Conservation (phyloP, 2,329 filamentous ascomycete genomes). For the Thielaviopsis euricoi region DNA sequence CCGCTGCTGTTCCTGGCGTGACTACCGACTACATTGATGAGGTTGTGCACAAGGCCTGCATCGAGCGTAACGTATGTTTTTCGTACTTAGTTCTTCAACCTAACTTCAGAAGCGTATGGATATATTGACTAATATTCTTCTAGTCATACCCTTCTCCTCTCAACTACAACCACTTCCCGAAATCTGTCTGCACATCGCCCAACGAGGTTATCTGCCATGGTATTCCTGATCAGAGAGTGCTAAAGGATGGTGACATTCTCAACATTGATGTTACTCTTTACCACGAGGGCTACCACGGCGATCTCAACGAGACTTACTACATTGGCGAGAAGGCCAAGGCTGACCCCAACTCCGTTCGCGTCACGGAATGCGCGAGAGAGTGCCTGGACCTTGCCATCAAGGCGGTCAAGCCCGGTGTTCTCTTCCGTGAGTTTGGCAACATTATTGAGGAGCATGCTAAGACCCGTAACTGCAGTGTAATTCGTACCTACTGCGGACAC, state of each 20-base stretch:
- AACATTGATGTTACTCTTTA: slow-evolving; percentile 95
- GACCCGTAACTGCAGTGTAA: slow-evolving; percentile 67
- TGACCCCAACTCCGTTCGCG: slow-evolving; percentile 72
- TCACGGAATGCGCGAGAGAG: slow-evolving; percentile 79
- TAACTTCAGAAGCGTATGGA: slow-evolving; percentile 4
- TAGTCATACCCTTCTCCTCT: slow-evolving; percentile 88
- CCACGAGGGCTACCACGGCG: slow-evolving; percentile 87
- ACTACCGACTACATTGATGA: slow-evolving; percentile 94
- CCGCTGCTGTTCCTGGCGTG: slow-evolving; percentile 71
- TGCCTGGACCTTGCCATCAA: slow-evolving; percentile 84
- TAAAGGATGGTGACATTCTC: slow-evolving; percentile 86
- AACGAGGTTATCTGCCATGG: slow-evolving; percentile 99
- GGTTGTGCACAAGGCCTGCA: slow-evolving; percentile 83
- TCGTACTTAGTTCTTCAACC: neutral
- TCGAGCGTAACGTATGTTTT: slow-evolving; percentile 68
- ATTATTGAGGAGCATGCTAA: slow-evolving; percentile 94
- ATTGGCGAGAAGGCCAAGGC: slow-evolving; percentile 75
- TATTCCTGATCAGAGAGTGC: slow-evolving; percentile 76
- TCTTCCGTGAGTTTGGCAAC: slow-evolving; percentile 86
- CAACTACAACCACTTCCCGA: slow-evolving; percentile 93
- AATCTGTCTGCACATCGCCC: slow-evolving; percentile 88
- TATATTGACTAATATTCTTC: slow-evolving; percentile 3
- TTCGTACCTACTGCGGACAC: slow-evolving; percentile 92
- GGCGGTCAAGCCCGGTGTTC: slow-evolving; percentile 78
- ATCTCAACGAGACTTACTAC: slow-evolving; percentile 98